Conservation (phyloP, 1,139 yeast genomes). For the Diutina scorzettiae region DNA sequence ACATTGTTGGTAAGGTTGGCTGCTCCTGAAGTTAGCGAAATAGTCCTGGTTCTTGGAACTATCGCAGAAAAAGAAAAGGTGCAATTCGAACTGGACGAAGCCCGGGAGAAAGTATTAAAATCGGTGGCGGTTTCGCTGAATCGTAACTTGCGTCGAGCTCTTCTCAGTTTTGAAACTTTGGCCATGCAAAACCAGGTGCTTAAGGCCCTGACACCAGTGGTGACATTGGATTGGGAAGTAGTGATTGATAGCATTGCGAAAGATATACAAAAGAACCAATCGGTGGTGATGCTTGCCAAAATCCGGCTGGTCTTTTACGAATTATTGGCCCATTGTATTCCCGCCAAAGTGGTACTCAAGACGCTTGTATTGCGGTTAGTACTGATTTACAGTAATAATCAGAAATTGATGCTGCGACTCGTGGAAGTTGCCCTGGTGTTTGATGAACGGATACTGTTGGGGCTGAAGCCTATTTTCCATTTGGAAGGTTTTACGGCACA, state of each 20-base stretch:
- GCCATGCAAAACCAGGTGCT: slow-evolving; percentile 58
- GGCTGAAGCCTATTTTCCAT: slow-evolving; percentile 85
- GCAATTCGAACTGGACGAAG: slow-evolving; percentile 28
- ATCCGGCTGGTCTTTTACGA: slow-evolving; percentile 74
- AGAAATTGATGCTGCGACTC: slow-evolving; percentile 32
- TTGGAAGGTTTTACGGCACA: slow-evolving; percentile 89
- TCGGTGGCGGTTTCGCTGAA: slow-evolving; percentile 45
- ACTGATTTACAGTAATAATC: slow-evolving; percentile 19
- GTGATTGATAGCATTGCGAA: slow-evolving; percentile 58
- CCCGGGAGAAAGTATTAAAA: slow-evolving; percentile 28
- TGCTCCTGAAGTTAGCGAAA: slow-evolving; percentile 58
- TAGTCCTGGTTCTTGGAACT: slow-evolving; percentile 36
- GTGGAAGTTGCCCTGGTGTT: slow-evolving; percentile 62
- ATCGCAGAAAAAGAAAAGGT: slow-evolving; percentile 50
- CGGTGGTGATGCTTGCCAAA: slow-evolving; percentile 63
- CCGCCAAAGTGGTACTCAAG: slow-evolving; percentile 68
- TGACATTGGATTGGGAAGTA: slow-evolving; percentile 75
- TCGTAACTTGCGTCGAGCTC: slow-evolving; percentile 67
- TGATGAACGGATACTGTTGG: slow-evolving; percentile 81
- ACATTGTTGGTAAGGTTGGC: slow-evolving; percentile 78
- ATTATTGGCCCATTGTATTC: slow-evolving; percentile 83
- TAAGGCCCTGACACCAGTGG: slow-evolving; percentile 18
- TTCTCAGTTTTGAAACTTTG: slow-evolving; percentile 76
- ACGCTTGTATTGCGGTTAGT: slow-evolving; percentile 51
- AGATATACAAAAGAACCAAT: slow-evolving; percentile 45